Evolutionary conservation across 176 grass and related monocot species (phyloP), one percentile per base, ranked within the genome.

Genomic region (Oryza officinalis): DNA sequence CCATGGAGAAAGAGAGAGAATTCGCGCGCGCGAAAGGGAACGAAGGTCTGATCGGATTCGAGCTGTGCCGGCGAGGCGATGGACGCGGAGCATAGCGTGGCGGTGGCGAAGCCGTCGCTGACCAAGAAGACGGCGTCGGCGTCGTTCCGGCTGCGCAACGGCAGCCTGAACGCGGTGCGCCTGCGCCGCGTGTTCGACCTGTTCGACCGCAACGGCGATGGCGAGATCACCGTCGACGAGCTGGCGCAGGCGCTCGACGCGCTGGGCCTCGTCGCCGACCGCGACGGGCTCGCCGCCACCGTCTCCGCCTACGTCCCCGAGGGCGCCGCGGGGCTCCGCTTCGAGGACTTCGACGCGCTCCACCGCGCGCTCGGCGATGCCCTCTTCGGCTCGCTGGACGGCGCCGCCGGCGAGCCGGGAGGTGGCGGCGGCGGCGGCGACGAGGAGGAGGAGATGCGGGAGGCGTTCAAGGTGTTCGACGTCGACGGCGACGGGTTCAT

Each of bases 391-490:
- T 27, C 27, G 13, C 27, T 81, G 23, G 14, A 23, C 75, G 12
- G 5, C 13, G 22, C 57, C 22, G 33, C 2, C 31, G 65, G 13
- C 0, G 28, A 3, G 14, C 20, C 52, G 20, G 3, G 2, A 30
- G 12, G 4, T 3, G 47, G 52, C 1, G 52, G 0, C 4, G 7
- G 0, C 8, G 18, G 8, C 0, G 71, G 27, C 15, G 54, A 80
- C 18, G 86, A 80, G 2, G 92, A 93, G 47, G 72, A 82, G 72
- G 92, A 94, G 28, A 87, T 94, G 92, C 33, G 28, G 67, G 92
- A 94, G 89, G 92, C 92, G 2, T 94, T 94, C 84, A 80, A 83
- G 92, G 92, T 94, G 10, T 94, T 94, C 84, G 92, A 91, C 86
- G 89, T 89, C 2, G 92, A 91, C 86, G 86, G 92, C 59, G 92